Conservation (phyloP, 140 eudicot species). For the Senecio squalidus region DNA sequence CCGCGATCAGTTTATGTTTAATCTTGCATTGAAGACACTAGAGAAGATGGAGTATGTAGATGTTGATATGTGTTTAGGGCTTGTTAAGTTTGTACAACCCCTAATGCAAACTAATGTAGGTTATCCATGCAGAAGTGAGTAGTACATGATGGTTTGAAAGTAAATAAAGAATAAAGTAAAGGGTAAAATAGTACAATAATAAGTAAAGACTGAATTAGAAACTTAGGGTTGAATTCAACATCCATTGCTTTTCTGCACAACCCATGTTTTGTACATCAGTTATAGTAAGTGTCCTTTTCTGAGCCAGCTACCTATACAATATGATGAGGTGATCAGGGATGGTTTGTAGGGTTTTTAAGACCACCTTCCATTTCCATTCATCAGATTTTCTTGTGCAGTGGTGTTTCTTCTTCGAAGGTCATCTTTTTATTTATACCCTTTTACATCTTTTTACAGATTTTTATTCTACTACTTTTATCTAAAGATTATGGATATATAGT, state of each 20-base stretch:
- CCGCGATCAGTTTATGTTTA: no score
- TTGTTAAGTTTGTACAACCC: conserved; percentile 14
- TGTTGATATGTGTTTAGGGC: not conserved
- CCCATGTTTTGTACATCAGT: conserved; percentile 7
- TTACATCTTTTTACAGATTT: no score
- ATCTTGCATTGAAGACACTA: not conserved
- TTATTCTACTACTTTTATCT: conserved; percentile 25
- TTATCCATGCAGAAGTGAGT: conserved; percentile 23
- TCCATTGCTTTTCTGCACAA: conserved; percentile 22
- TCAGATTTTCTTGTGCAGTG: conserved; percentile 26
- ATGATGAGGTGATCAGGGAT: conserved; percentile 21
- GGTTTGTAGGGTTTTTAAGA: conserved; percentile 31
- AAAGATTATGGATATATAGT: not conserved
- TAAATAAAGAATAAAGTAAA: conserved; percentile 1
- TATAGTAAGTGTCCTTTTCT: conserved; percentile 24
- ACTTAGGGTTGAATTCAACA: conserved; percentile 20
- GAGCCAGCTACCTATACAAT: conserved; percentile 31
- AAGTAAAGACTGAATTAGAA: conserved; percentile 14
- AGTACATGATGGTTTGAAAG: conserved; percentile 18
- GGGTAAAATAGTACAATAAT: conserved; percentile 18
- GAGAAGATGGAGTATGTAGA: not conserved
- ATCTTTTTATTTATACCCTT: no score
- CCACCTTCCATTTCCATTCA: not conserved
- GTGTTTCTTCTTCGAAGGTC: conserved; percentile 26
- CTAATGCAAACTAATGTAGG: conserved; percentile 12